Percentiles rank a stretch among this genome's conserved stretches.
phyloP scores from a whole-genome alignment of 1,284 basidiomycete genomes.

The Microbotryum violaceum region DNA sequence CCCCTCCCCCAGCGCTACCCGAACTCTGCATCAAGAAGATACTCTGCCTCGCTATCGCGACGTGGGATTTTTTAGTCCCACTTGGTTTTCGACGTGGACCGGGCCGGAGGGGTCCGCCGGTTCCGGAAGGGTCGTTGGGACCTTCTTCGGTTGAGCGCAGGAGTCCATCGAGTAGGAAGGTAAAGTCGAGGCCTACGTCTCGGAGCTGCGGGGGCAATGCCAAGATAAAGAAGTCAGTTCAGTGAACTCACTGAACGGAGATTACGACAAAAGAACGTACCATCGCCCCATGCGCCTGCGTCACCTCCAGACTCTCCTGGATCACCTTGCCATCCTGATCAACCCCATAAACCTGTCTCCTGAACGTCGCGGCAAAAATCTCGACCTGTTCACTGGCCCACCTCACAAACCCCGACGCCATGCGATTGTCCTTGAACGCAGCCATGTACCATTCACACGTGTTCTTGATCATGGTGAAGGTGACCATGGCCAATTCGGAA shows the following conservation, averaged over 20 bases:
- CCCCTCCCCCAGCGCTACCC: neutral
- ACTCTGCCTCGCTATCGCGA: constrained; percentile 22
- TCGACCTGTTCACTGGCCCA: constrained; percentile 88
- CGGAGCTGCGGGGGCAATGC: constrained; percentile 53
- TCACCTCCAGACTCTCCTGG: constrained; percentile 67
- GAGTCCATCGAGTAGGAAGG: constrained; percentile 67
- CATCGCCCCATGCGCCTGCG: constrained; percentile 68
- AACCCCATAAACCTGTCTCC: constrained; percentile 80
- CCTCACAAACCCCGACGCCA: constrained; percentile 89
- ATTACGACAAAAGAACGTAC: constrained; percentile 44
- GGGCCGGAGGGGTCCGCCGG: neutral
- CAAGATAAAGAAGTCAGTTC: neutral
- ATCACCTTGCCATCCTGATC: constrained; percentile 60
- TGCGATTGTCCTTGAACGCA: constrained; percentile 89
- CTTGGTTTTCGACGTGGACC: neutral
- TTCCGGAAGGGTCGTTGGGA: neutral
- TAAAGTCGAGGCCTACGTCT: constrained; percentile 88
- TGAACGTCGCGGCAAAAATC: constrained; percentile 73
- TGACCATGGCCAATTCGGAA: constrained; percentile 69
- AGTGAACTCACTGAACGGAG: neutral
- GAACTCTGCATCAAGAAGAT: constrained; percentile 10
- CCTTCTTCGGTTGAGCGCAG: constrained; percentile 40
- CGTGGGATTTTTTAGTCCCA: neutral
- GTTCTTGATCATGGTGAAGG: constrained; percentile 84
- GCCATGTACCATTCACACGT: constrained; percentile 96